Conservation (phyloP, 495 filamentous ascomycete genomes). For the Neurospora hispaniola region DNA sequence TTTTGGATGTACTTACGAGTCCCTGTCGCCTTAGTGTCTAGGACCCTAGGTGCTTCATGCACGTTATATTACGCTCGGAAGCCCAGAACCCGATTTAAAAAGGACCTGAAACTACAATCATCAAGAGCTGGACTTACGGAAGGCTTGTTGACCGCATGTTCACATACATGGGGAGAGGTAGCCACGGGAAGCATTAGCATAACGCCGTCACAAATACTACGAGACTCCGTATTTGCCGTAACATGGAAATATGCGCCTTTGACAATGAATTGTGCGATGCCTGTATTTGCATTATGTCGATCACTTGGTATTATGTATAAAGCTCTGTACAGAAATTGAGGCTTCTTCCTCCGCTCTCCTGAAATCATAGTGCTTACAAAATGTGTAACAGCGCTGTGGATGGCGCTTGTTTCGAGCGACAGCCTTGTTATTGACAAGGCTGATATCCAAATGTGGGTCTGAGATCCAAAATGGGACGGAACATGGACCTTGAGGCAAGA, state of each 20-base stretch:
- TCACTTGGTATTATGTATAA: background rate
- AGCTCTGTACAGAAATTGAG: background rate
- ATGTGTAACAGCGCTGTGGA: background rate
- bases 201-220: background rate
- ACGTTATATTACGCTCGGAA: background rate
- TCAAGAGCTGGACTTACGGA: too few relatives aligned
- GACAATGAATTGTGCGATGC: background rate
- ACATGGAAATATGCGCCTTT: background rate
- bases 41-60: too few relatives aligned
- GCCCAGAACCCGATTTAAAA: background rate
- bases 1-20: background rate
- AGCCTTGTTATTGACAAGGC: background rate
- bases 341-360: background rate
- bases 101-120: background rate
- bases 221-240: background rate
- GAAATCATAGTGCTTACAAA: background rate
- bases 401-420: background rate
- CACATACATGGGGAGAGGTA: background rate
- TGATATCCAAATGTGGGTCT: background rate
- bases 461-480: background rate
- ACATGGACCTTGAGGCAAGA: background rate
- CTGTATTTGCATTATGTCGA: background rate
- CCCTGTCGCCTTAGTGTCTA: background rate
- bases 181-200: background rate
- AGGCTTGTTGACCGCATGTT: background rate